These are phyloP conservation scores for Globisporangium barbulae DNA, from an alignment of 352 stramenopile species.

Conservation along the genomic window DNA sequence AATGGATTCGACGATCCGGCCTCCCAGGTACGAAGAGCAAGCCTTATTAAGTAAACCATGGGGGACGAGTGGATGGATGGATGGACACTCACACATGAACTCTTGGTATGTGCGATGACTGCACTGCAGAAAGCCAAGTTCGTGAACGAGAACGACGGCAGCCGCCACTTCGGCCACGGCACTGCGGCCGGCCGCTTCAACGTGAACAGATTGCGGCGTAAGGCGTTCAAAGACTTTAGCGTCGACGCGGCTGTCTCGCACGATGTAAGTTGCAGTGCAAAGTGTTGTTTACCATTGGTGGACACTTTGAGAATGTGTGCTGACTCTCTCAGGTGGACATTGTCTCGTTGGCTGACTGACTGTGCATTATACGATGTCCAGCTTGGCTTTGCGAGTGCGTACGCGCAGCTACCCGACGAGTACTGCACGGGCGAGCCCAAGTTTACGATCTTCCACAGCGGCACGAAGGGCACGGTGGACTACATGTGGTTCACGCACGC, in stretches of 20 bases:
- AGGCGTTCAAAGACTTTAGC: conserved; percentile 22
- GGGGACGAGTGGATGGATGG: not conserved
- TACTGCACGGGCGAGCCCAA: conserved; percentile 59
- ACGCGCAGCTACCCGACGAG: conserved; percentile 47
- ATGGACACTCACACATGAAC: not conserved
- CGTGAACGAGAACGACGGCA: conserved; percentile 33
- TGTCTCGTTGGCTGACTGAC: not conserved
- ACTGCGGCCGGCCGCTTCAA: conserved; percentile 43
- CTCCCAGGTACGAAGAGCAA: conserved; percentile 20
- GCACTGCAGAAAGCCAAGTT: conserved; percentile 25
- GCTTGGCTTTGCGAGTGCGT: conserved; percentile 58
- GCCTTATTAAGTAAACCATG: not conserved
- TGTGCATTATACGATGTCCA: conserved; percentile 13
- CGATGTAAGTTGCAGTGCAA: conserved; percentile 17
- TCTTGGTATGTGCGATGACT: conserved; percentile 1
- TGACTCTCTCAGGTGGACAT: not conserved
- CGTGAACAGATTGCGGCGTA: conserved; percentile 13
- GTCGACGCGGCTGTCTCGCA: conserved; percentile 21
- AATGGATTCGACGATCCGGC: conserved; percentile 18
- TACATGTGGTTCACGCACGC: conserved; percentile 65
- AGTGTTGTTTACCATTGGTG: not conserved
- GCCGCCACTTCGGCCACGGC: conserved; percentile 34
- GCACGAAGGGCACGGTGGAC: conserved; percentile 57
- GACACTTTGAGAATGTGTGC: not conserved
- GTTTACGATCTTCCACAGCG: conserved; percentile 68